Conservation (phyloP, 1,139 yeast genomes). For the Nakaseomyces uthaithaninus region DNA sequence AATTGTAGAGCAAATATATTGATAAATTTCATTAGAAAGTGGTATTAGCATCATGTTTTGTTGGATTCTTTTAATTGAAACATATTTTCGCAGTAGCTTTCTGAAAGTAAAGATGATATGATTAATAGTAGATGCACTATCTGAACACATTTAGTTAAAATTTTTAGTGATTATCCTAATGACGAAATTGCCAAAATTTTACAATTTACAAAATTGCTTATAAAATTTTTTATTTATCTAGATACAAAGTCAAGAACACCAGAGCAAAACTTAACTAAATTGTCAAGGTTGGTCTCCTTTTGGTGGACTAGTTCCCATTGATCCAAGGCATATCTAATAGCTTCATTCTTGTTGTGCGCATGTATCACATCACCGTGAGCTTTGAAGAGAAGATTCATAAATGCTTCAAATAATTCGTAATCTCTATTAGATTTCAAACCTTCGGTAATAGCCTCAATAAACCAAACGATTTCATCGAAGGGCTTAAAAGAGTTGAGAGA, state of each 20-base stretch:
- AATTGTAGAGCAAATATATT: too few species aligned
- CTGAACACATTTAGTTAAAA: too few species aligned
- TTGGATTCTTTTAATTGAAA: too few species aligned
- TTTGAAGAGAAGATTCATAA: slow-evolving; percentile 64
- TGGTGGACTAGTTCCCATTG: slow-evolving; percentile 44
- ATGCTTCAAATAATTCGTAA: slow-evolving; percentile 48
- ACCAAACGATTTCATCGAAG: slow-evolving; percentile 54
- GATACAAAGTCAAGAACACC: slow-evolving; percentile 65
- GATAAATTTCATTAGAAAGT: too few species aligned
- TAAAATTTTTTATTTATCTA: not conserved
- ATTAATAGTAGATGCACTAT: too few species aligned
- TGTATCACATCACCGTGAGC: slow-evolving; percentile 79
- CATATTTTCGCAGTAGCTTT: too few species aligned
- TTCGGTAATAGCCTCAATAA: slow-evolving; percentile 54
- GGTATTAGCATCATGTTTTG: too few species aligned
- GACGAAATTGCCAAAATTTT: too few species aligned
- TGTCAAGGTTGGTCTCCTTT: slow-evolving; percentile 50
- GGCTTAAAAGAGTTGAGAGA: slow-evolving; percentile 53
- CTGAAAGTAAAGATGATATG: too few species aligned
- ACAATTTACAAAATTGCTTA: too few species aligned
- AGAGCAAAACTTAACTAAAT: slow-evolving; percentile 69
- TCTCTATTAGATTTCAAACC: slow-evolving; percentile 54
- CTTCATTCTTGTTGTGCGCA: slow-evolving; percentile 36
- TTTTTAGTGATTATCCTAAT: too few species aligned
- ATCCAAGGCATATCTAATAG: slow-evolving; percentile 39